These are phyloP conservation scores for Metschnikowia reukaufii DNA, from an alignment of 805 yeast genomes.

Conservation along the genomic window DNA sequence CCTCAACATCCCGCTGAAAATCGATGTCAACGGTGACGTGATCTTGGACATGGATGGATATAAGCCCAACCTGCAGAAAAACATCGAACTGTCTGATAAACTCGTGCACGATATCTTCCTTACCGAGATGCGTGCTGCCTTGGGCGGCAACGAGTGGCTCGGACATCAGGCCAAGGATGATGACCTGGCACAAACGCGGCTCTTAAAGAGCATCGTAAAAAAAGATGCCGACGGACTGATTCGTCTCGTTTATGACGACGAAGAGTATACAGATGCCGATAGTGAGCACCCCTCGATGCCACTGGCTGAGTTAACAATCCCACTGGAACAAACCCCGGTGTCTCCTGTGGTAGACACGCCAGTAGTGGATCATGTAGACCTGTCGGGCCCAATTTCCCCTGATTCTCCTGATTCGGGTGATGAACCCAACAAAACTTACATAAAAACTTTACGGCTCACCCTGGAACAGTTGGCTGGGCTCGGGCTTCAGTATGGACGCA, in stretches of 20 bases:
- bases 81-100: constrained; percentile 73
- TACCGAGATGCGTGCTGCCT: constrained; percentile 57
- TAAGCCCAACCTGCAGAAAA: constrained; percentile 74
- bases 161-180: constrained; percentile 16
- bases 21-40: constrained; percentile 87
- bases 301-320: constrained; percentile 10
- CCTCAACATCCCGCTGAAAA: constrained; percentile 82
- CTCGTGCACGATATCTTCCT: constrained; percentile 67
- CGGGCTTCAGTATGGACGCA: constrained; percentile 74
- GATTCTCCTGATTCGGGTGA: too few relatives aligned
- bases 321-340: constrained; percentile 6
- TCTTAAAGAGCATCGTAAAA: constrained; percentile 39
- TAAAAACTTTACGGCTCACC: constrained; percentile 86
- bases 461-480: constrained; percentile 82
- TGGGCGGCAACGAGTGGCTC: constrained; percentile 19
- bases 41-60: constrained; percentile 94
- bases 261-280: constrained; percentile 11
- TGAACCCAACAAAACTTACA: constrained; percentile 46
- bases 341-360: constrained; percentile 1
- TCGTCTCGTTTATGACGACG: constrained; percentile 43
- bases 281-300: constrained; percentile 10
- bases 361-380: constrained; percentile 1
- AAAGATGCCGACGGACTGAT: constrained; percentile 70
- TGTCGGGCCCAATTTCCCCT: too few relatives aligned
- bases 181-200: constrained; percentile 24